phyloP scores from a whole-genome alignment of 768 basidiomycete species.

The Podaxis sp. region DNA sequence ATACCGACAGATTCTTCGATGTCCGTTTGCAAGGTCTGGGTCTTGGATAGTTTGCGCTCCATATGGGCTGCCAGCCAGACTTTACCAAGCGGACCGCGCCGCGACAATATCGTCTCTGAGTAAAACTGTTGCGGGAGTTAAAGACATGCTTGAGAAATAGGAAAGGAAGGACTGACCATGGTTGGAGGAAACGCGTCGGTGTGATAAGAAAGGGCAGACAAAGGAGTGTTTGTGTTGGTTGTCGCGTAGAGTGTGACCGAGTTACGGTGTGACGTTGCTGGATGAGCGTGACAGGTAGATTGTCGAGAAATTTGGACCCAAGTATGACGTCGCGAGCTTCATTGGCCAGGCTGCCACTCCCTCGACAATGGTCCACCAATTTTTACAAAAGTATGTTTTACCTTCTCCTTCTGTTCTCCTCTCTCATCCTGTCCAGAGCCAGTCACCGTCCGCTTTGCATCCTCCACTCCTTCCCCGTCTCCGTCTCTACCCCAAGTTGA shows the following conservation, averaged over 20 bases:
- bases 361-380: background rate
- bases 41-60: constrained; percentile 96
- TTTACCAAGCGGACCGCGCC: constrained; percentile 90
- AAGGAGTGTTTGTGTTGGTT: background rate
- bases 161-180: constrained; percentile 14
- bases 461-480: background rate
- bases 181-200: constrained; percentile 1
- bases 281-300: constrained; percentile 2
- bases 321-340: constrained; percentile 5
- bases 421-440: background rate
- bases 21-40: constrained; percentile 91
- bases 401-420: background rate
- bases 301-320: background rate
- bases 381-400: background rate
- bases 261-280: background rate
- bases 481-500: background rate
- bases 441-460: background rate
- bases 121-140: constrained; percentile 61
- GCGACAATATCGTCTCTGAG: constrained; percentile 90
- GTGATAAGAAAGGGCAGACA: background rate
- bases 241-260: background rate
- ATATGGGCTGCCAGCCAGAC: constrained; percentile 99
- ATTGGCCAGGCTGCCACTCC: background rate
- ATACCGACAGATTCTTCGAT: constrained; percentile 91
- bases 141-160: background rate